Percentiles rank a stretch among this genome's conserved stretches.
Evolutionary conservation across 2,329 filamentous ascomycete genomes (phyloP).

Genomic region (Cryphonectria japonica): DNA sequence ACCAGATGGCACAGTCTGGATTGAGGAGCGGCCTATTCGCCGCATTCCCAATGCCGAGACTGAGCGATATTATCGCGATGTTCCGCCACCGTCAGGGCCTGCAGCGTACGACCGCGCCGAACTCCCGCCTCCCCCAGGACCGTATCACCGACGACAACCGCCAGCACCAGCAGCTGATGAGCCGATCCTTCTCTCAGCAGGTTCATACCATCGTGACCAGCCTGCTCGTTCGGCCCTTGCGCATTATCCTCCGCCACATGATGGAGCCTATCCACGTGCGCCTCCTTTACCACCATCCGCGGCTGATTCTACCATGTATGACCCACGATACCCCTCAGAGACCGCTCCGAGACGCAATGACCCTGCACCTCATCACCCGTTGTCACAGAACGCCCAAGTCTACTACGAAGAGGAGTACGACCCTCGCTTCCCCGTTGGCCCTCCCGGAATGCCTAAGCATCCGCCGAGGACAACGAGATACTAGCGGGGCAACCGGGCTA

Average conservation of each 20-base stretch:
- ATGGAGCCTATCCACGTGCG: conserved; percentile 22
- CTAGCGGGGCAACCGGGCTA: not conserved
- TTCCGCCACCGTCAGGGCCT: conserved; percentile 10
- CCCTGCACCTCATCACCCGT: conserved; percentile 16
- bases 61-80: conserved; percentile 29
- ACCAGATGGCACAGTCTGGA: conserved; percentile 50
- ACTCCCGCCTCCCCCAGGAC: not conserved
- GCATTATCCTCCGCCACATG: conserved; percentile 21
- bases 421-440: conserved; percentile 43
- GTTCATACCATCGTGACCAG: not conserved
- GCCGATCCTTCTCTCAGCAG: conserved; percentile 12
- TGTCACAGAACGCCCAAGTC: conserved; percentile 27
- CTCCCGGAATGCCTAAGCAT: conserved; percentile 24
- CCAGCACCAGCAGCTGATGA: not conserved
- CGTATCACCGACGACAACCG: conserved; percentile 24
- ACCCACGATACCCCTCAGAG: conserved; percentile 27
- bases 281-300: conserved; percentile 11
- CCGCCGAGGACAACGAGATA: conserved; percentile 22
- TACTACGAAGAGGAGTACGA: conserved; percentile 47
- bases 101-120: conserved; percentile 26
- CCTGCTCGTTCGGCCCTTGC: conserved; percentile 1
- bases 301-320: conserved; percentile 22
- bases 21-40: conserved; percentile 45
- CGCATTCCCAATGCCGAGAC: conserved; percentile 37
- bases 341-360: conserved; percentile 19